These are phyloP conservation scores for Fraxinus velutina DNA, from an alignment of 305 asterid genomes.

Conservation along the genomic window DNA sequence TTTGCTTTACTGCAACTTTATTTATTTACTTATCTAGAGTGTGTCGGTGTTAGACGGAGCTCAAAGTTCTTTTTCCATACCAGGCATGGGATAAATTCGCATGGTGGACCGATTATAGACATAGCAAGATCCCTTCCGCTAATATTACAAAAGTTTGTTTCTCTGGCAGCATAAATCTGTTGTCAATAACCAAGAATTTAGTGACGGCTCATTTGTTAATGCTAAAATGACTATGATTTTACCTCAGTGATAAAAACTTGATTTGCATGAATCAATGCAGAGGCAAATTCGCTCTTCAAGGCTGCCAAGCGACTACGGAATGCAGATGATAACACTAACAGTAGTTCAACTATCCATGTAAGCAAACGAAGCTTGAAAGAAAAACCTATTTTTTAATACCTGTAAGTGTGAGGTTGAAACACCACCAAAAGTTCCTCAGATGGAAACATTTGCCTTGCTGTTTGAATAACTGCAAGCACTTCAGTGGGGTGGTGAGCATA, in stretches of 20 bases:
- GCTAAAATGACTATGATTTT: background rate
- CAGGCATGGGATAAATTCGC: conserved; percentile 36
- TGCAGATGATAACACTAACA: conserved; percentile 8
- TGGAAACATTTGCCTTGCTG: conserved; percentile 37
- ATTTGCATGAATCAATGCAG: conserved; percentile 36
- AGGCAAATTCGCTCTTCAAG: conserved; percentile 33
- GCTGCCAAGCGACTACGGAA: conserved; percentile 37
- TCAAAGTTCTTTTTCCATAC: conserved; percentile 15
- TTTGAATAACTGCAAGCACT: conserved; percentile 33
- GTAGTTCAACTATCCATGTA: background rate
- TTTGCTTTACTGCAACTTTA: background rate
- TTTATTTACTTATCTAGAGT: background rate
- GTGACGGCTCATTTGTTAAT: background rate
- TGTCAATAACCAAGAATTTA: conserved; percentile 10
- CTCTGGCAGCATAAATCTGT: conserved; percentile 36
- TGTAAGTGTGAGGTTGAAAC: conserved; percentile 44
- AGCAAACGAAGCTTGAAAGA: background rate
- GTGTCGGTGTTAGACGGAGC: background rate
- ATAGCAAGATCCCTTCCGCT: conserved; percentile 30
- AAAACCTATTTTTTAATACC: conserved; percentile 21
- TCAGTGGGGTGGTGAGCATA: conserved; percentile 46
- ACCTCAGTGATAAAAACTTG: conserved; percentile 41
- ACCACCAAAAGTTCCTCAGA: conserved; percentile 30
- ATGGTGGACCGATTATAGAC: conserved; percentile 27
- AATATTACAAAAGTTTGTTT: conserved; percentile 27